Conservation (phyloP, 441 rosid genomes). For the Adansonia gregorii region DNA sequence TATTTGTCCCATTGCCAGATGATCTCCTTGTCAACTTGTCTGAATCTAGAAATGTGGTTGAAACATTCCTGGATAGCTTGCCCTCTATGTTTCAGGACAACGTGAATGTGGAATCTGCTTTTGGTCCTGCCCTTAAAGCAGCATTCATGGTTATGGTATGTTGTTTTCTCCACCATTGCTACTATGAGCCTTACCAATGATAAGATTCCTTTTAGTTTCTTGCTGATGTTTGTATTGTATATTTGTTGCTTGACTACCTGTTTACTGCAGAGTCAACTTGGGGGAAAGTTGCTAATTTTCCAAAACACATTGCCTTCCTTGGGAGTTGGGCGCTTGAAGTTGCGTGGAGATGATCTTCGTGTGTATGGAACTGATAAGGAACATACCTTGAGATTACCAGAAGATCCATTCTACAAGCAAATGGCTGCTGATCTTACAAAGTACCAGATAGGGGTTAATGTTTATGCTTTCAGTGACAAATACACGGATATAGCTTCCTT, state of each 20-base stretch:
- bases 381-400: conserved; percentile 78
- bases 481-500: conserved; percentile 95
- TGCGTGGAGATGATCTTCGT: conserved; percentile 98
- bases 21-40: conserved; percentile 99
- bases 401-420: conserved; percentile 94
- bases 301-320: conserved; percentile 95
- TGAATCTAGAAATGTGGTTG: conserved; percentile 94
- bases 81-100: conserved; percentile 96
- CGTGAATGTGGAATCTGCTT: conserved; percentile 92
- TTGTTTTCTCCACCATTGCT: conserved; percentile 28
- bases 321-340: conserved; percentile 91
- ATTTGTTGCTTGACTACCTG: conserved; percentile 17
- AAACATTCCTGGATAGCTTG: conserved; percentile 87
- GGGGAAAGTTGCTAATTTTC: conserved; percentile 90
- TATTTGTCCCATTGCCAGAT: conserved; percentile 93
- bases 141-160: conserved; percentile 97
- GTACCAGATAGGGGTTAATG: conserved; percentile 89
- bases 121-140: conserved; percentile 97
- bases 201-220: not conserved
- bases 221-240: conserved; percentile 20
- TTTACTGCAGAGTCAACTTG: conserved; percentile 80
- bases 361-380: conserved; percentile 98
- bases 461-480: conserved; percentile 92
- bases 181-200: conserved; percentile 20
- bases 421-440: conserved; percentile 99